Evolutionary conservation across 495 filamentous ascomycete genomes (phyloP), one percentile per base, ranked within the genome.

Genomic region (Patellaria atrata): DNA sequence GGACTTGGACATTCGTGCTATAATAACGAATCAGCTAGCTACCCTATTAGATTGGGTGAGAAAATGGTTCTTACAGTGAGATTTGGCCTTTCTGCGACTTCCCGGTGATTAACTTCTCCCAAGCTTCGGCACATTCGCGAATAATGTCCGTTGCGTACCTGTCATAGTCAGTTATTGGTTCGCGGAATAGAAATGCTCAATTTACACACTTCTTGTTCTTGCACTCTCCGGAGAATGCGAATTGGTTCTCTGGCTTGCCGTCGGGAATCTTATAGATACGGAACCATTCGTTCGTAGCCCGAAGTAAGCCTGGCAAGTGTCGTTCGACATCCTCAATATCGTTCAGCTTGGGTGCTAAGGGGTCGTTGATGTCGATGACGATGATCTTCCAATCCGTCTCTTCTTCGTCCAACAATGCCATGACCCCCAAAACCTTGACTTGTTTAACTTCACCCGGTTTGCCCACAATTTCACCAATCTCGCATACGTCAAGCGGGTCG

Each of bases 311-410:
- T 27, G 91, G 91, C 16, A 99, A 79, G 70, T 96, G 91, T 56
- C 87, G 77, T 71, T 96, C 91, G 38, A 99, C 87, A 61, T 99
- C 91, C 71, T 96, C 91, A 50, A 99, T 79, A 61, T 96, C 87
- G 63, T 99, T 84, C 50, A 99, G 82, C 72, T 93, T 93, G 43
- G 80, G 59, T 32, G 91, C 91, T 36, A 99, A 67, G 48, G 91
- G 89, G 64, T 96, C 91, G 61, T 96, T 94, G 58, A 94, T 64
- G 58, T 99, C 86, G 56, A 99, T 89, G 63, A 94, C 89, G 50
- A 99, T 94, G 62, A 96, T 82, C 76, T 99, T 99, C 91, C 91
- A 99, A 72, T 99, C 91, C 43, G 91, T 99, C 75, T 99, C 91
- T 59, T 86, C 91, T 70, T 99, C 91, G 52, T 99, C 91, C 27